Conservation (phyloP, 768 basidiomycete genomes). For the Naematelia encephala region DNA sequence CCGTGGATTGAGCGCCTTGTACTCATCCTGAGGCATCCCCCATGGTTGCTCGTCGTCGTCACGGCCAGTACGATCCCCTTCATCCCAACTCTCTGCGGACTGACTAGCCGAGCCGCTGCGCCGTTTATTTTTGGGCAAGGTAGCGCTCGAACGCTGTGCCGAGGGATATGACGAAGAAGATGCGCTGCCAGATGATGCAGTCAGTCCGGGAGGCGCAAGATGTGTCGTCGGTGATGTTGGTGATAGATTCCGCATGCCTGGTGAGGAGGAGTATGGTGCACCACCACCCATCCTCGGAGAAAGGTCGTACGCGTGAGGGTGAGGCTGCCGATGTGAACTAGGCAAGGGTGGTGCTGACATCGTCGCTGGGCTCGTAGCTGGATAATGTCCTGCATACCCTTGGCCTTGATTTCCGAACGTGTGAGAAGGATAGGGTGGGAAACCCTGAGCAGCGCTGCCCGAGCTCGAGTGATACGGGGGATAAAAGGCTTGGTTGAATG, state of each 20-base stretch:
- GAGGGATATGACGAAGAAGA: slow-evolving; percentile 29
- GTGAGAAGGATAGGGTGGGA: slow-evolving; percentile 1
- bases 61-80: slow-evolving; percentile 12
- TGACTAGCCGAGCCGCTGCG: slow-evolving; percentile 18
- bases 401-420: not conserved
- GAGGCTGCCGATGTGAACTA: slow-evolving; percentile 10
- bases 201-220: slow-evolving; percentile 15
- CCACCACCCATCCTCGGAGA: slow-evolving; percentile 2
- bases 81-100: slow-evolving; percentile 29
- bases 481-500: slow-evolving; percentile 30
- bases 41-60: slow-evolving; percentile 30
- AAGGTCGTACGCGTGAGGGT: slow-evolving; percentile 5
- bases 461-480: slow-evolving; percentile 11
- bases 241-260: slow-evolving; percentile 28
- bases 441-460: slow-evolving; percentile 3
- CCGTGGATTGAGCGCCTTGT: slow-evolving; percentile 37
- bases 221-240: slow-evolving; percentile 34
- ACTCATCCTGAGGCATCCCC: slow-evolving; percentile 45
- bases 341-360: slow-evolving; percentile 12
- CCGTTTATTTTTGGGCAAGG: slow-evolving; percentile 18
- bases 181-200: slow-evolving; percentile 20
- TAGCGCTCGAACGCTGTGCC: slow-evolving; percentile 8
- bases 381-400: not conserved
- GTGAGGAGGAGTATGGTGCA: slow-evolving; percentile 15
- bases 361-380: not conserved